Percentiles rank a stretch among this genome's conserved stretches.
These are phyloP conservation scores for Trapa bicornis DNA, from an alignment of 345 rosid species.

Conservation along the genomic window DNA sequence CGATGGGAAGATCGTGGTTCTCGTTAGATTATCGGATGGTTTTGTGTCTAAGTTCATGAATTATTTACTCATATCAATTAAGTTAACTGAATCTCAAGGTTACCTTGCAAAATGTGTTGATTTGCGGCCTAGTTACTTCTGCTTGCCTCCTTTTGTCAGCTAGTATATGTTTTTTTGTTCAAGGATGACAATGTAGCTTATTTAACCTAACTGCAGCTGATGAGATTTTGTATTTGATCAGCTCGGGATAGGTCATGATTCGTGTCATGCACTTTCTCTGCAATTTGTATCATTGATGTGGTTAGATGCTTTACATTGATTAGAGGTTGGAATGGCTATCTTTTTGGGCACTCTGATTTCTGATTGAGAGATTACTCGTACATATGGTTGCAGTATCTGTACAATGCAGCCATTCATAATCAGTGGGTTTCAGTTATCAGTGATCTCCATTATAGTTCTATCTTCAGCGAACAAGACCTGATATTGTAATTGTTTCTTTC, in stretches of 20 bases:
- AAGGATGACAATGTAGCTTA: neutral
- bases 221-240: neutral
- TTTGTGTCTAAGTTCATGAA: neutral
- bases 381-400: neutral
- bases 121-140: neutral
- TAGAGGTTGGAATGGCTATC: neutral
- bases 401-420: neutral
- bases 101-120: neutral
- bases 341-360: neutral
- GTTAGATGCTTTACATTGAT: neutral
- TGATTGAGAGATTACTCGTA: no score
- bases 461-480: neutral
- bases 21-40: neutral
- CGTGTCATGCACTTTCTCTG: neutral
- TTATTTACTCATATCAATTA: neutral
- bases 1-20: neutral
- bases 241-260: neutral
- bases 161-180: no score
- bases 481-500: neutral
- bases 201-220: neutral
- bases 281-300: neutral
- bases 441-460: neutral
- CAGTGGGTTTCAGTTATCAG: neutral
- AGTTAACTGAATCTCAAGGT: neutral
- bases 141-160: neutral